Base-by-base conservation (phyloP, 2,329 filamentous ascomycete species). In the Berkeleyomyces rouxiae region DNA sequence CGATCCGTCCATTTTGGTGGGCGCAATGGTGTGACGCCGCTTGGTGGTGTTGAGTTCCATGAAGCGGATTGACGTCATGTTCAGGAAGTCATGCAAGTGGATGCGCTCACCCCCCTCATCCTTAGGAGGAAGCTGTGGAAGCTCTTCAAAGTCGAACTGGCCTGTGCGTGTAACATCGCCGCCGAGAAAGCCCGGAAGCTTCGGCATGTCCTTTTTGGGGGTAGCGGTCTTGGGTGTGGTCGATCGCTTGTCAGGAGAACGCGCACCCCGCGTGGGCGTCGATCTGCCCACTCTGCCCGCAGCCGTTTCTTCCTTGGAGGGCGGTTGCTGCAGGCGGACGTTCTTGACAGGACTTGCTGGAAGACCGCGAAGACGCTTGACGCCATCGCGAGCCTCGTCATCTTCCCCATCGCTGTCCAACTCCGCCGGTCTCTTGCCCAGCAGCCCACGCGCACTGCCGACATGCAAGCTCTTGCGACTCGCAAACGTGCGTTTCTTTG, bases 11-110 rank as follows among this genome's bases (percentile, higher is more conserved):
- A 77, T 70, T 10, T 72, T 69, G 61, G 76, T 71, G 11, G 84
- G 84, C 2, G 82, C 86, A 55, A 86, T 84, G 0, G 92, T 97
- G 68, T 95, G 87, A 62, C 93, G 82, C 67, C 92, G 81, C 72
- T 97, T 97, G 1, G 91, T 96, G 0, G 92, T 96, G n/a, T 87
- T 96, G 59, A 99, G 78, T 71, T 99, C 93, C 88, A 99, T 96
- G 75, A 99, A 99, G 61, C 91, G 88, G 69, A 99, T 96, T 64
- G 89, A 95, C 2, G 92, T 96, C 83, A 96, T 85, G 66, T 95
- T 89, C 53, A 99, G 76, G 74, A 99, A 99, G 61, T 96, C 88
- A 68, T 96, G 90, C 2, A 99, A 78, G 55, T 91, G 87, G 61
- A 96, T 90, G 31, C 79, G 79, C 10, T 77, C 72, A 23, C 77